Base-by-base conservation (phyloP, 805 yeast species). In the Candida nitratophila region DNA sequence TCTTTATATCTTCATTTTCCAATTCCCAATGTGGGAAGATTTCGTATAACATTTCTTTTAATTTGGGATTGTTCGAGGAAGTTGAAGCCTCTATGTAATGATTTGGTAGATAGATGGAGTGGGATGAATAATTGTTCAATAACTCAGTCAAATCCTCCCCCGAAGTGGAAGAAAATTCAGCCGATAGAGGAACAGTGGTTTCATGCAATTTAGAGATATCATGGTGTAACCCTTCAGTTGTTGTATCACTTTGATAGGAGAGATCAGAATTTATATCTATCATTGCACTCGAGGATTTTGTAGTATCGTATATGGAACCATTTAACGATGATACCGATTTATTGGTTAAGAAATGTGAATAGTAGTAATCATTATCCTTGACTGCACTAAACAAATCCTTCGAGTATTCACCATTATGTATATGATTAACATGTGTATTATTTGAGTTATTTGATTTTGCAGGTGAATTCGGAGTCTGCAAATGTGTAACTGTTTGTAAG, bases 21-120 rank as follows among this genome's bases (percentile, higher is more conserved):
- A 41, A 34, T 16, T 39, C 43, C 59, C 71, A 64, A 35, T 58
- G 61, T 4, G 77, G 73, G 52, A 78, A 76, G 3, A 77, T 68
- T 40, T 65, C 62, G 24, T 56, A 43, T 31, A 77, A 54, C 39
- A 77, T 59, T 14, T 50, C 47, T 32, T 63, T 65, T 24, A 76
- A 65, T 45, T 70, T 71, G 3, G 53, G 50, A 42, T 59, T 65
- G 43, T 65, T 63, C n/a, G 52, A 50, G 39, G 48, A 43, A 15
- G 33, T 61, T 5, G 50, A 30, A 11, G 70, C 61, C 35, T 74
- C 61, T 15, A 76, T 63, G 39, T 59, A 59, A 42, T 63, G 61
- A 42, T 68, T 66, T 1, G 81, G 79, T 22, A 76, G 59, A 51
- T 73, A 76, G 12, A 76, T 58, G 1, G 81, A 73, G 49, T 72